These are phyloP conservation scores for Echium plantagineum DNA, from an alignment of 257 asterid genomes.

Conservation along the genomic window DNA sequence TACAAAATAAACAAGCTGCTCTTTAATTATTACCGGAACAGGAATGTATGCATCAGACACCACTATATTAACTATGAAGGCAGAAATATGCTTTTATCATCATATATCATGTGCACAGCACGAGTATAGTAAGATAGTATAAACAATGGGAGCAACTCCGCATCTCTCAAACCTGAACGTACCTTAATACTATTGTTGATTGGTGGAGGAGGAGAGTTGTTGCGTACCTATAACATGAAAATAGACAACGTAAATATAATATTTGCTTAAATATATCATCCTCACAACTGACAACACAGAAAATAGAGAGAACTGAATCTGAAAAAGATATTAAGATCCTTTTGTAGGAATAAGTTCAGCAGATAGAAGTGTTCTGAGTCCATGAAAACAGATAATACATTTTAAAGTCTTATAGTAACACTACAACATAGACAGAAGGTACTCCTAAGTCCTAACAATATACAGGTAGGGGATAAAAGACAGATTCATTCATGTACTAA, in stretches of 20 bases:
- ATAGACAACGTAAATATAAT: not conserved
- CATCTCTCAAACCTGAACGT: not conserved
- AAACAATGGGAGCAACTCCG: not conserved
- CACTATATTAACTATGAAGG: not conserved
- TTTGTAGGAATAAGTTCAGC: no score
- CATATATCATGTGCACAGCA: constrained; percentile 1
- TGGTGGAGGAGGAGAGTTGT: constrained; percentile 59
- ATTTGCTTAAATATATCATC: not conserved
- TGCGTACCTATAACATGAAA: constrained; percentile 59
- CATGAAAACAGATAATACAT: no score
- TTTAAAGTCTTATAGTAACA: no score
- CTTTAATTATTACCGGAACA: not conserved
- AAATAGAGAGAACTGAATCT: not conserved
- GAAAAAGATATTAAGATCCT: no score
- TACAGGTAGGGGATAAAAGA: no score
- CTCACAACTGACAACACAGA: not conserved
- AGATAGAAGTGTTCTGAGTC: no score
- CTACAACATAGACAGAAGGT: no score
- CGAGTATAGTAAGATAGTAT: not conserved
- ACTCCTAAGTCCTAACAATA: no score
- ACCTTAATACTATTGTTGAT: constrained; percentile 98
- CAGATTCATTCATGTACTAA: no score
- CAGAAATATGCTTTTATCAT: not conserved
- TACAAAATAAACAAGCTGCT: constrained; percentile 6
- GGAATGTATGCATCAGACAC: not conserved